Evolutionary conservation across 148 eudicot species (phyloP).

Genomic region (Fagopyrum homotropicum): DNA sequence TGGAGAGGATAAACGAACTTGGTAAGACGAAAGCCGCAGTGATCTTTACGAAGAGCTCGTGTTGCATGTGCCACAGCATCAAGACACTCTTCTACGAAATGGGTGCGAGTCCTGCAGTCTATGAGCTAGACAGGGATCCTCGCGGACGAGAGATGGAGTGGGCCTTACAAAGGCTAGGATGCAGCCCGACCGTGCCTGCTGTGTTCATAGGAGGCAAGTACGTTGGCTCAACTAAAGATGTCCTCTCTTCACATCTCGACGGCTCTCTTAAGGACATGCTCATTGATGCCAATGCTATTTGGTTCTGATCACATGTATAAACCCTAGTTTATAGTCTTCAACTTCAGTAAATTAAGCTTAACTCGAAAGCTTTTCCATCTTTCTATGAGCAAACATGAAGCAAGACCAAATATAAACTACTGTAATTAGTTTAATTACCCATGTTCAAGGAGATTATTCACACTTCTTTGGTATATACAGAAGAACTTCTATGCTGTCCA

Average conservation of each 20-base stretch:
- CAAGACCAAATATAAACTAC: too few relatives aligned
- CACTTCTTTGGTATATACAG: too few relatives aligned
- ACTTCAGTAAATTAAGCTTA: too few relatives aligned
- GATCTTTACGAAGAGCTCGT: conserved; percentile 39
- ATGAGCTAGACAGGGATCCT: conserved; percentile 41
- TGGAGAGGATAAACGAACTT: conserved; percentile 25
- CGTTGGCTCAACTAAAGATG: not conserved
- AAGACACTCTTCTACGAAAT: conserved; percentile 29
- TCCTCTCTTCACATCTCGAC: not conserved
- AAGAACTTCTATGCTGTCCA: too few relatives aligned
- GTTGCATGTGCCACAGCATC: conserved; percentile 41
- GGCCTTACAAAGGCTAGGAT: conserved; percentile 27
- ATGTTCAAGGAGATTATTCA: too few relatives aligned
- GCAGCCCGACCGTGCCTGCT: conserved; percentile 21
- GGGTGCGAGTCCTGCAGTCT: conserved; percentile 39
- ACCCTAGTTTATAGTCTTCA: too few relatives aligned
- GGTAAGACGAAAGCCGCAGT: conserved; percentile 37
- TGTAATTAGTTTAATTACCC: too few relatives aligned
- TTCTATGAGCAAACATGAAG: too few relatives aligned
- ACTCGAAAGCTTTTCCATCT: too few relatives aligned
- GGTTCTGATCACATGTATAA: not conserved
- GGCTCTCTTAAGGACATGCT: not conserved
- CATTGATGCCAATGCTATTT: not conserved
- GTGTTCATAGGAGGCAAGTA: not conserved
- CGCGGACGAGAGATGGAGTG: conserved; percentile 36